Evolutionary conservation across 2,329 filamentous ascomycete species (phyloP).

Genomic region (Cercospora canescens): DNA sequence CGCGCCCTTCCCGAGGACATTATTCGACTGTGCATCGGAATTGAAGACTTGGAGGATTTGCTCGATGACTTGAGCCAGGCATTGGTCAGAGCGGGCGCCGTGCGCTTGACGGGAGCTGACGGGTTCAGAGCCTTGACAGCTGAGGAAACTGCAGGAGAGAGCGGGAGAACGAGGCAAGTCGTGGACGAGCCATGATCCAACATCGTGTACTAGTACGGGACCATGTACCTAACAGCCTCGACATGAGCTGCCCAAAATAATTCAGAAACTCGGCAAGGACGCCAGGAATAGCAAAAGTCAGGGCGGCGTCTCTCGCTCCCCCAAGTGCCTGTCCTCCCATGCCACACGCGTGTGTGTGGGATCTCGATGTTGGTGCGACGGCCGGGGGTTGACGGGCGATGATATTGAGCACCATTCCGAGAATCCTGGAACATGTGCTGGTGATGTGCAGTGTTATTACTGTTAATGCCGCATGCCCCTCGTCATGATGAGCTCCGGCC

Average conservation of each 20-base stretch:
- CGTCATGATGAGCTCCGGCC: background rate
- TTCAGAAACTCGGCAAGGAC: background rate
- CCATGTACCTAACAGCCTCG: background rate
- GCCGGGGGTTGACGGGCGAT: background rate
- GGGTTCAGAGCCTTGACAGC: constrained; percentile 66
- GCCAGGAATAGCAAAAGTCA: background rate
- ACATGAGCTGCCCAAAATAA: background rate
- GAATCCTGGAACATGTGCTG: background rate
- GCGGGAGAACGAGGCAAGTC: constrained; percentile 34
- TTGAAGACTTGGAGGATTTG: constrained; percentile 88
- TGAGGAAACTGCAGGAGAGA: constrained; percentile 32
- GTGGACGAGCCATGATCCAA: constrained; percentile 37
- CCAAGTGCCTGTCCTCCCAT: too few species aligned
- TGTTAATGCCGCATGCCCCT: too few species aligned
- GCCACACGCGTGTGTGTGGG: background rate
- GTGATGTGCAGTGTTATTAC: too few species aligned
- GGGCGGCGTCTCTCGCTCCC: background rate
- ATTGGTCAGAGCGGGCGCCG: constrained; percentile 90
- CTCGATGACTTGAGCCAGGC: constrained; percentile 91
- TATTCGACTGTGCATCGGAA: constrained; percentile 92
- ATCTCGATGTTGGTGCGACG: too few species aligned
- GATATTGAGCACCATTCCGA: background rate
- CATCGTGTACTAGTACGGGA: constrained; percentile 3
- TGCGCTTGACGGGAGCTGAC: constrained; percentile 74
- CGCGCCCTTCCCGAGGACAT: constrained; percentile 95